Evolutionary conservation across 2,329 filamentous ascomycete genomes (phyloP).

Genomic region (Pseudogymnoascus sp.): DNA sequence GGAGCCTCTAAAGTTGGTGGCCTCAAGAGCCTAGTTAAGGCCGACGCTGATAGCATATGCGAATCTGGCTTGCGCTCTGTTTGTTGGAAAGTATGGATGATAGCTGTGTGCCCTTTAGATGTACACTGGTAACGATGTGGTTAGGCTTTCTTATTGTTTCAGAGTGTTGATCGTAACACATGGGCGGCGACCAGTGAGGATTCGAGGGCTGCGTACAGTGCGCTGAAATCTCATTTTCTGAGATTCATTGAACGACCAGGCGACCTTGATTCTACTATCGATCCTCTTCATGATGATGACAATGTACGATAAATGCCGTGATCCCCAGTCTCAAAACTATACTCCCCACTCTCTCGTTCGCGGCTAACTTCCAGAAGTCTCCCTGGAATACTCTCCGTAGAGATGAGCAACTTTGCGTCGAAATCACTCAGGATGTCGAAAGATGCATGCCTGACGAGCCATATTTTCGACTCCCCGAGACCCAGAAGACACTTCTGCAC

Average conservation of each 20-base stretch:
- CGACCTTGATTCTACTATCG: conserved; percentile 65
- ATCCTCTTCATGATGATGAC: conserved; percentile 80
- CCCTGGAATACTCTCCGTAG: conserved; percentile 83
- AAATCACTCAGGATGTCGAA: conserved; percentile 92
- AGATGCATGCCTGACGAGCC: conserved; percentile 82
- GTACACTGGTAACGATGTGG: conserved; percentile 14
- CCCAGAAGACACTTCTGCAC: conserved; percentile 77
- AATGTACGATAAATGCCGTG: conserved; percentile 37
- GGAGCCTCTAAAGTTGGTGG: conserved; percentile 53
- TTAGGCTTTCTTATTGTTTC: conserved; percentile 76
- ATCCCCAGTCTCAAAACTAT: background rate
- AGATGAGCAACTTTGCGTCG: conserved; percentile 76
- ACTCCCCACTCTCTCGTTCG: background rate
- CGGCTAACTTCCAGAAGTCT: conserved; percentile 58
- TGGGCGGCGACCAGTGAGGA: conserved; percentile 65
- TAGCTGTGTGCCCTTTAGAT: background rate
- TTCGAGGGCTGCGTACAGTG: conserved; percentile 67
- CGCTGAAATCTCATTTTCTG: conserved; percentile 67
- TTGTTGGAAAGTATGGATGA: conserved; percentile 72
- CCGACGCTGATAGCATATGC: conserved; percentile 57
- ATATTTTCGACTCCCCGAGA: conserved; percentile 75
- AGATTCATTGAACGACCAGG: conserved; percentile 80
- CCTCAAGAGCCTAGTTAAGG: conserved; percentile 58
- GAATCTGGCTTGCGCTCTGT: conserved; percentile 72
- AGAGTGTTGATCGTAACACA: conserved; percentile 54